Evolutionary conservation across 129 eudicot genomes (phyloP).

Genomic region (Apium graveolens): DNA sequence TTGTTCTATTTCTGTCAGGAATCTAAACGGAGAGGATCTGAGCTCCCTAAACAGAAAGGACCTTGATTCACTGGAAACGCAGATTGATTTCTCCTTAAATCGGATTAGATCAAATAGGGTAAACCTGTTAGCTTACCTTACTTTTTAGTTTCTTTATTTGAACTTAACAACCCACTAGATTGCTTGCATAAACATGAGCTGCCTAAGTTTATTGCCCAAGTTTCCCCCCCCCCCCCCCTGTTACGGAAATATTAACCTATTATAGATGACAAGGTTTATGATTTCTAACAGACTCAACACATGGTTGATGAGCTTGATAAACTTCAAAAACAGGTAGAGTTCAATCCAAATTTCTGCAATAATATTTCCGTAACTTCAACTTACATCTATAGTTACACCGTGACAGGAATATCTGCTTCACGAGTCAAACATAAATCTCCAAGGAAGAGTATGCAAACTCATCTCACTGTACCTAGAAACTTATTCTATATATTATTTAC

Average conservation of each 20-base stretch:
- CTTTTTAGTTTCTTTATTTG: not conserved
- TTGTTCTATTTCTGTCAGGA: slow-evolving; percentile 20
- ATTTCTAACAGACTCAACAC: slow-evolving; percentile 40
- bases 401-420: slow-evolving; percentile 42
- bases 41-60: slow-evolving; percentile 43
- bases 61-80: slow-evolving; percentile 56
- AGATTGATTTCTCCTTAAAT: slow-evolving; percentile 44
- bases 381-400: not conserved
- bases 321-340: slow-evolving; percentile 42
- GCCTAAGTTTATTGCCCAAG: not conserved
- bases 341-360: not conserved
- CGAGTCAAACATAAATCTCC: slow-evolving; percentile 46
- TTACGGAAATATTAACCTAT: not conserved
- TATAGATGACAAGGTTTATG: not conserved
- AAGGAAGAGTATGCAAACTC: slow-evolving; percentile 33
- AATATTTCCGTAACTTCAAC: not conserved
- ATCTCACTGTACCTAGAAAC: not conserved
- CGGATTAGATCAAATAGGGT: slow-evolving; percentile 53
- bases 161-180: not conserved
- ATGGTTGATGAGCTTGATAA: slow-evolving; percentile 44
- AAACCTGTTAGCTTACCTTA: slow-evolving; percentile 10
- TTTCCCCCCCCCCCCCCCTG: too few relatives aligned
- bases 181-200: not conserved
- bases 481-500: not conserved
- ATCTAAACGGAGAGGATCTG: slow-evolving; percentile 52